Evolutionary conservation across 805 yeast species (phyloP), one percentile per base, ranked within the genome.

Genomic region (Metschnikowia amazonensis): DNA sequence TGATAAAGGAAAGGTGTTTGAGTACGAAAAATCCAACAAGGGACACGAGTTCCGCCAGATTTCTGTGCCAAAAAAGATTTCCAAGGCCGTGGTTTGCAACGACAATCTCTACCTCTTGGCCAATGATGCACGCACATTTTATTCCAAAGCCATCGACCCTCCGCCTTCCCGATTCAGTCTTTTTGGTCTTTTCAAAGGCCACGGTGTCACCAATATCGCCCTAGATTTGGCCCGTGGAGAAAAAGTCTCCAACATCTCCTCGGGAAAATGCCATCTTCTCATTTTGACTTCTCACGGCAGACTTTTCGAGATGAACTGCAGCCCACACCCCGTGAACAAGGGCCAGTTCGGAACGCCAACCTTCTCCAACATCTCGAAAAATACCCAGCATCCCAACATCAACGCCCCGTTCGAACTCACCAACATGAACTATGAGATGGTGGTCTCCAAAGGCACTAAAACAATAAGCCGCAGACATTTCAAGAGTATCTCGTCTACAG

Each of bases 311-410:
- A 70, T 80, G 9, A 76, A 86, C 13, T 81, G 95, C 0, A 36
- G 33, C 13, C 44, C 29, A 4, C 52, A 58, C 11, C 60, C 67
- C n/a, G 36, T 37, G 17, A 74, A 74, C 38, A 61, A 59, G 53
- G 98, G 98, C 3, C 97, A 94, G 66, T 87, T 77, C 64, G 98
- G 97, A 16, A 63, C 88, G 13, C 94, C 96, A 1, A 64, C 69
- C 11, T 78, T 72, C 51, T 80, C 96, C 1, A 90, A 86, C 46
- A 81, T 81, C 57, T 79, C 63, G 4, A 74, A 79, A 0, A 86
- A 70, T 74, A 13, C 74, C 75, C 52, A 58, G 61, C 50, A 65
- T 2, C 64, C 69, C 1, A 10, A 39, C 11, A 14, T 47, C 10
- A 61, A 70, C 44, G 42, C 46, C 23, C 64, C 66, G 3, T 58